phyloP scores from a whole-genome alignment of 306 rosid genomes.

The Begonia peltatifolia region DNA sequence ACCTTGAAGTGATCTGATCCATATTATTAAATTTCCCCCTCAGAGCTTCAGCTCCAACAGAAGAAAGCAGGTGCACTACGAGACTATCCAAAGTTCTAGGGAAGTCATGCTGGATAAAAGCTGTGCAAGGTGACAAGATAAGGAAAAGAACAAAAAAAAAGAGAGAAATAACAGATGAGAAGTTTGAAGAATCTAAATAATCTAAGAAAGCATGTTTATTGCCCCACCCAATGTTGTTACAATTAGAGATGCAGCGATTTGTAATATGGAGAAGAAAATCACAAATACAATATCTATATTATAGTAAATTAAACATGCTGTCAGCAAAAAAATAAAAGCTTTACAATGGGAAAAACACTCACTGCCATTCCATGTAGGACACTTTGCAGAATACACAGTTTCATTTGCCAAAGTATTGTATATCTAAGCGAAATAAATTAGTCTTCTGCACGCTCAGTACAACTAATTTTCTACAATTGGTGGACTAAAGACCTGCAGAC shows the following conservation, averaged over 20 bases:
- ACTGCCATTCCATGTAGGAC: slow-evolving; percentile 78
- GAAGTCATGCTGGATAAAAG: slow-evolving; percentile 44
- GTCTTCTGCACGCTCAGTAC: neutral
- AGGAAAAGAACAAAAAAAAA: slow-evolving; percentile 8
- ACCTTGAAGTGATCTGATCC: slow-evolving; percentile 45
- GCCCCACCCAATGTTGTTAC: no score
- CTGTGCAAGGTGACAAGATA: slow-evolving; percentile 11
- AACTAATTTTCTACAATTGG: no score
- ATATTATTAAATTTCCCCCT: slow-evolving; percentile 77
- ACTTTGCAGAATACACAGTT: slow-evolving; percentile 41
- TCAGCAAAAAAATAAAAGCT: neutral
- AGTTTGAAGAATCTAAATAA: slow-evolving; percentile 2
- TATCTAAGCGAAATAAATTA: slow-evolving; percentile 27
- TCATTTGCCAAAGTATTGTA: slow-evolving; percentile 41
- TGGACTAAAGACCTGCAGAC: no score
- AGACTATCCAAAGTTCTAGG: slow-evolving; percentile 91
- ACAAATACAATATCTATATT: no score
- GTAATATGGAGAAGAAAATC: neutral
- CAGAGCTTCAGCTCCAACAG: slow-evolving; percentile 79
- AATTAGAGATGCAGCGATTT: no score
- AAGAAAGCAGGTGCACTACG: slow-evolving; percentile 72
- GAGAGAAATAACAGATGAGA: slow-evolving; percentile 3
- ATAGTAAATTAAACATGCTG: no score
- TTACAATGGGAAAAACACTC: slow-evolving; percentile 23
- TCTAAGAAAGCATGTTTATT: neutral